These are phyloP conservation scores for Pulveroboletus frians DNA, from an alignment of 768 basidiomycete species.

Conservation along the genomic window DNA sequence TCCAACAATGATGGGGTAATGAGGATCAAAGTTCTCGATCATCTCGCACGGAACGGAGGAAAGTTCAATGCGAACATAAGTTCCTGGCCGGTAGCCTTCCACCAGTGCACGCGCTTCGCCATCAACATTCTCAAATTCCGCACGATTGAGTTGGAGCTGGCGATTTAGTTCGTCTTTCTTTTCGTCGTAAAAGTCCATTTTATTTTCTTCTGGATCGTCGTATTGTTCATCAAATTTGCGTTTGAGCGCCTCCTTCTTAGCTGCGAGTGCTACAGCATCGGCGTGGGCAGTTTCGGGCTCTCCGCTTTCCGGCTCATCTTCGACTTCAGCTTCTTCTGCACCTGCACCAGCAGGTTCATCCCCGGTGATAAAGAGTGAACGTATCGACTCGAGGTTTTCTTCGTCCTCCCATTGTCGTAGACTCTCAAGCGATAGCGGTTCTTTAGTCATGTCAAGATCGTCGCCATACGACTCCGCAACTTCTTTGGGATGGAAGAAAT, in stretches of 20 bases:
- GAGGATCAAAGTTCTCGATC: constrained; percentile 88
- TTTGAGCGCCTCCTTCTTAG: constrained; percentile 89
- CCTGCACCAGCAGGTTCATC: constrained; percentile 32
- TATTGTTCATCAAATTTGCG: constrained; percentile 96
- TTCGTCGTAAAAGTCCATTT: constrained; percentile 84
- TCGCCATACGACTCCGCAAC: constrained; percentile 38
- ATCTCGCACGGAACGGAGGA: constrained; percentile 82
- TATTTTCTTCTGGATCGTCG: constrained; percentile 77
- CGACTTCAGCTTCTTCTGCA: constrained; percentile 40
- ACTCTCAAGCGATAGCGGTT: constrained; percentile 41
- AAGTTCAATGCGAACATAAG: constrained; percentile 91
- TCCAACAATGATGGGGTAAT: constrained; percentile 87
- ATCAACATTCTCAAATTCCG: constrained; percentile 80
- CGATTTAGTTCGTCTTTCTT: constrained; percentile 89
- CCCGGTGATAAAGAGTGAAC: constrained; percentile 88
- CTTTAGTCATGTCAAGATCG: constrained; percentile 67
- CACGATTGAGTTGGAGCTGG: constrained; percentile 76
- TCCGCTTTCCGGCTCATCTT: constrained; percentile 35
- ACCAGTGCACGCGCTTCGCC: constrained; percentile 73
- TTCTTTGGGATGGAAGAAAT: constrained; percentile 65
- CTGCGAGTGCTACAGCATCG: constrained; percentile 54
- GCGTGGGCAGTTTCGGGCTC: constrained; percentile 39
- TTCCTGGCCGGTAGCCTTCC: constrained; percentile 86
- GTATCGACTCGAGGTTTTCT: constrained; percentile 78
- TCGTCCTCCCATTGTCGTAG: constrained; percentile 81